These are phyloP conservation scores for Yamadazyma endophytica DNA, from an alignment of 805 yeast species.

Conservation along the genomic window DNA sequence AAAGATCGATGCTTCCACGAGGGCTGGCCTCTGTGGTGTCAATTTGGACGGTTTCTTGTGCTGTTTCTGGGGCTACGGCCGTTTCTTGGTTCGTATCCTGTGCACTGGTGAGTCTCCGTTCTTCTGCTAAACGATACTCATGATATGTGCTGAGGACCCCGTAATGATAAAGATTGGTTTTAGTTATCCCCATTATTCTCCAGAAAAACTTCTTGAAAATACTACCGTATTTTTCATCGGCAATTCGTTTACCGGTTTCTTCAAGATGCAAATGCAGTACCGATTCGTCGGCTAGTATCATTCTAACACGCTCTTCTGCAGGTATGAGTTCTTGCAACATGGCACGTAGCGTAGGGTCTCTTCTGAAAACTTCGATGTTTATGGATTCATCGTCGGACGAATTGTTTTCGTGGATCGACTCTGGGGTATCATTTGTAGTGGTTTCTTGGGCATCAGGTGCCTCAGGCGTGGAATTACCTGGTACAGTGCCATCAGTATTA, in stretches of 20 bases:
- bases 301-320: constrained; percentile 37
- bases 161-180: constrained; percentile 46
- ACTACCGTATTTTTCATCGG: constrained; percentile 29
- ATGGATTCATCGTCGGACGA: constrained; percentile 14
- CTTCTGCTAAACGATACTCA: constrained; percentile 12
- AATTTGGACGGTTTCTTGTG: not conserved
- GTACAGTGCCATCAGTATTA: not conserved
- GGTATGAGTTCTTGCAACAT: constrained; percentile 40
- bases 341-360: constrained; percentile 32
- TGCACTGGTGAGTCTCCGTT: too few species aligned
- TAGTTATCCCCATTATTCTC: constrained; percentile 53
- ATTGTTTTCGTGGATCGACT: constrained; percentile 12
- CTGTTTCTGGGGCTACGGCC: constrained; percentile 1
- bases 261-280: constrained; percentile 38
- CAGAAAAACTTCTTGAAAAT: constrained; percentile 41
- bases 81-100: too few species aligned
- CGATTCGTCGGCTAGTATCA: constrained; percentile 32
- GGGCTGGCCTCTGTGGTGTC: not conserved
- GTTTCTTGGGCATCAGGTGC: constrained; percentile 8
- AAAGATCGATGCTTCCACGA: not conserved
- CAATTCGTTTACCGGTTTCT: constrained; percentile 36
- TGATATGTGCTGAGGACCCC: constrained; percentile 31
- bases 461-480: not conserved
- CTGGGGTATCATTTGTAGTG: constrained; percentile 2
- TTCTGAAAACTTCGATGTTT: constrained; percentile 30